phyloP scores from a whole-genome alignment of 768 basidiomycete species.

The Paxillus ammoniavirescens region DNA sequence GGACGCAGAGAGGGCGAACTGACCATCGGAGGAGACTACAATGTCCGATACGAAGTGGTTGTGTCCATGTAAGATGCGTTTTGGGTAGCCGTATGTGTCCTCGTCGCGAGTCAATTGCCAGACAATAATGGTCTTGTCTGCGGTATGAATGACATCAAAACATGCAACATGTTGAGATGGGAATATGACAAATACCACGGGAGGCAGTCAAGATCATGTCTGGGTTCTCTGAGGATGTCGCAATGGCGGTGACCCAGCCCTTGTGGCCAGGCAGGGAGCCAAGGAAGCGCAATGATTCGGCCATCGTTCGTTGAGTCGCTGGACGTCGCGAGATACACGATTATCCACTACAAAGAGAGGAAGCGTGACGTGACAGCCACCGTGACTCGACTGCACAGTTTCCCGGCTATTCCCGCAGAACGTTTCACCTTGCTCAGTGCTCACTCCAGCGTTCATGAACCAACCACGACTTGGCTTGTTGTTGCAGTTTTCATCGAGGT shows the following conservation, averaged over 20 bases:
- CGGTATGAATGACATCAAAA: constrained; percentile 19
- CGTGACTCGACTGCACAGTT: constrained; percentile 63
- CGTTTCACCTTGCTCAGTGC: neutral
- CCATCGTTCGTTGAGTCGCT: constrained; percentile 47
- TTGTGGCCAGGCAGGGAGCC: constrained; percentile 92
- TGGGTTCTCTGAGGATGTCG: constrained; percentile 97
- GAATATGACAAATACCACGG: constrained; percentile 61
- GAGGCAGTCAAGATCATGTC: constrained; percentile 99
- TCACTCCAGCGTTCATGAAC: too few species aligned
- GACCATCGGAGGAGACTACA: constrained; percentile 98
- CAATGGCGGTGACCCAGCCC: constrained; percentile 98
- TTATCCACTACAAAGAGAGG: constrained; percentile 27
- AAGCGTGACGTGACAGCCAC: constrained; percentile 57
- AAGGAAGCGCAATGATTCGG: constrained; percentile 86
- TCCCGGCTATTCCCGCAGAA: constrained; percentile 31
- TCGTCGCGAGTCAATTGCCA: constrained; percentile 97
- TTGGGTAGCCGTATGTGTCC: constrained; percentile 91
- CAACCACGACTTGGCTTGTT: too few species aligned
- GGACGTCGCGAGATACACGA: constrained; percentile 21
- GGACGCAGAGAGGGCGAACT: constrained; percentile 97
- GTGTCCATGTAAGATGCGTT: constrained; percentile 96
- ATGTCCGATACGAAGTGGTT: constrained; percentile 99
- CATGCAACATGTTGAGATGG: constrained; percentile 6
- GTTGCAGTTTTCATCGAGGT: neutral
- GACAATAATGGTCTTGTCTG: constrained; percentile 99